Conservation (phyloP, 2,329 filamentous ascomycete species). For the Annulohypoxylon truncatum region DNA sequence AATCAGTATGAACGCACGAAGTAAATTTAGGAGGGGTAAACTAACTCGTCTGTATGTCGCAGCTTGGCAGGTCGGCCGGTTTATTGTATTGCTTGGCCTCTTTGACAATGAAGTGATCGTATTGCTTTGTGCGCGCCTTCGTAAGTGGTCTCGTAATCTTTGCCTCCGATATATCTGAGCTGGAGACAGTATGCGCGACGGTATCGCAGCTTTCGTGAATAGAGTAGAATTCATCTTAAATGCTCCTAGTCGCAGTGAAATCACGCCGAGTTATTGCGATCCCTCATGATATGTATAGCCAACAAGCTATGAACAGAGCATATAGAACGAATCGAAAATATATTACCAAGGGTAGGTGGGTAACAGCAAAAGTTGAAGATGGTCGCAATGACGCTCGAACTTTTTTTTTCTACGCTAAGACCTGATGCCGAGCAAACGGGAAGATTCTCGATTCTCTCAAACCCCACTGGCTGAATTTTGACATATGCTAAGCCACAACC, state of each 20-base stretch:
- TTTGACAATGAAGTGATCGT: conserved; percentile 44
- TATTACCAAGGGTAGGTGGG: neutral
- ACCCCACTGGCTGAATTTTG: conserved; percentile 21
- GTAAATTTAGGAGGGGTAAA: conserved; percentile 4
- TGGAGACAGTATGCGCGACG: conserved; percentile 60
- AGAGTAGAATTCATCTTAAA: conserved; percentile 61
- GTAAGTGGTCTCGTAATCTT: conserved; percentile 56
- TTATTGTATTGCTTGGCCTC: conserved; percentile 32
- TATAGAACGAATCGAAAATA: conserved; percentile 10
- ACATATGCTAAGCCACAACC: conserved; percentile 13
- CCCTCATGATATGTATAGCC: conserved; percentile 23
- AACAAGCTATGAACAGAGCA: conserved; percentile 11
- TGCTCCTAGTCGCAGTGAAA: conserved; percentile 21
- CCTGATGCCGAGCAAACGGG: conserved; percentile 43
- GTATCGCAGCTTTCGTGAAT: conserved; percentile 60
- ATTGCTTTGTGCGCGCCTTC: conserved; percentile 49
- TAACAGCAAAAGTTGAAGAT: conserved; percentile 23
- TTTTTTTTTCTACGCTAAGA: conserved; percentile 49
- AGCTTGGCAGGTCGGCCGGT: conserved; percentile 21
- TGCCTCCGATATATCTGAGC: conserved; percentile 55
- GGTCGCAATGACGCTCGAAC: conserved; percentile 48
- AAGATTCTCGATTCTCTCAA: conserved; percentile 47
- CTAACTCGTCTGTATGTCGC: conserved; percentile 41
- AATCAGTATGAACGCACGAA: conserved; percentile 32
- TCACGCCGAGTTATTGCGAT: conserved; percentile 1